Base-by-base conservation (phyloP, 495 filamentous ascomycete species). In the Penicillium ochrochloron region DNA sequence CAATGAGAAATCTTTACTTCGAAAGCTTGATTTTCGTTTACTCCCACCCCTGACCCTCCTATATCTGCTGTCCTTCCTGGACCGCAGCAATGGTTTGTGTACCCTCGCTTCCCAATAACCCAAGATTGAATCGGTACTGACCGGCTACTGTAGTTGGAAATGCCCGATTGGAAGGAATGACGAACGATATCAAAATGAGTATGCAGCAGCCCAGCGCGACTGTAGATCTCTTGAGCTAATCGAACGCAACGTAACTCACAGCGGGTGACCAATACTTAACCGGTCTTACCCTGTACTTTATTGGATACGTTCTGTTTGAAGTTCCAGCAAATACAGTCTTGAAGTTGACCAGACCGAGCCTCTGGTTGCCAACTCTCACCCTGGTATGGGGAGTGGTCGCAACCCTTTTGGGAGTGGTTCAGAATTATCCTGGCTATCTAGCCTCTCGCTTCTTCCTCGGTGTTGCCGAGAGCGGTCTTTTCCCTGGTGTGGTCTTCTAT, bases 401-500 rank as follows among this genome's bases (percentile, higher is more conserved):
- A 0, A 93, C 89, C 0, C 70, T 93, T n/a, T 76, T 90, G 66
- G 89, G 91, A 29, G 75, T 91, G 5, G 85, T 88, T 9, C 83
- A 91, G 12, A 88, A 89, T 60, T 82, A 89, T 48, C 72, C 85
- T 0, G 86, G 90, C 0, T 90, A 88, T 71, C 83, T 90, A 35
- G 79, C 80, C 2, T 85, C 86, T 12, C 81, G 90, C 27, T 71
- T 76, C 57, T 78, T 78, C 44, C 69, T 81, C 10, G 76, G 75
- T 50, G 68, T 81, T 8, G 70, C 73, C 3, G 81, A 81, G 66
- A 84, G 82, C 50, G 88, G 87, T 0, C 78, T 92, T 0, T 91
- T 90, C 59, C 89, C 90, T 14, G 90, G 91, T 1, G 90, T 93
- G 0, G 90, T 92, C 1, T 93, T 89, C 72, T 92, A 92, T 68